Conservation (phyloP, 23 red algal genomes). For the Cyanidioschyzon merolae region DNA sequence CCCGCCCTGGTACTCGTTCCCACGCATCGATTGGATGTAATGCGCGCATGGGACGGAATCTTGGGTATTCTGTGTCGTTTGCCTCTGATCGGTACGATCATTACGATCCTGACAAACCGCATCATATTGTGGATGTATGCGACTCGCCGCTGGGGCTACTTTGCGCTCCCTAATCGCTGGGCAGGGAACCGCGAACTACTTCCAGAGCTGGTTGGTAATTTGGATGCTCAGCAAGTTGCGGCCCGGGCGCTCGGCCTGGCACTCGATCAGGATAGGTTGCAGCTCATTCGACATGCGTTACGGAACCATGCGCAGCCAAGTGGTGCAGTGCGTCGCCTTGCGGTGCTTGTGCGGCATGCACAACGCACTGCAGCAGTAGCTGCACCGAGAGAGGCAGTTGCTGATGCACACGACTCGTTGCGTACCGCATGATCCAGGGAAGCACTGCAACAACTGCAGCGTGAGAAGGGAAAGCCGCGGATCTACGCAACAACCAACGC, state of each 20-base stretch:
- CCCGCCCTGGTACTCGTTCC: conserved; percentile 25
- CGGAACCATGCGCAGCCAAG: not conserved
- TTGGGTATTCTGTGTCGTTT: conserved; percentile 20
- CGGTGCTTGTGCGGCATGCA: not conserved
- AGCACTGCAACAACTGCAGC: too few relatives aligned
- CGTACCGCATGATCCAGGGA: too few relatives aligned
- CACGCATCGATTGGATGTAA: conserved; percentile 25
- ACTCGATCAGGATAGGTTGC: not conserved
- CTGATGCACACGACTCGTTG: too few relatives aligned
- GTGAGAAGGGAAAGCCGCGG: too few relatives aligned
- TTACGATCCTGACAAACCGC: conserved; percentile 9
- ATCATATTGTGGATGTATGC: conserved; percentile 14
- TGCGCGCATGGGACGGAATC: conserved; percentile 30
- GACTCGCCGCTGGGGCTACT: conserved; percentile 18
- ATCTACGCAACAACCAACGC: too few relatives aligned
- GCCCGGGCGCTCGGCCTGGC: not conserved
- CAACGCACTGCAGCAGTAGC: not conserved
- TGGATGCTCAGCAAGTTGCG: not conserved
- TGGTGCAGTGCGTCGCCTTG: conserved; percentile 2
- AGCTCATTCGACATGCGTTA: not conserved
- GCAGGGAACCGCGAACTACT: conserved; percentile 15
- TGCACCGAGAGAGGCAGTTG: too few relatives aligned
- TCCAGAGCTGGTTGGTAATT: conserved; percentile 11
- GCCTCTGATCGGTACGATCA: not conserved
- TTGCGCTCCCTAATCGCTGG: conserved; percentile 28